phyloP scores from a whole-genome alignment of 495 filamentous ascomycete species.

The Trypethelium eluteriae region DNA sequence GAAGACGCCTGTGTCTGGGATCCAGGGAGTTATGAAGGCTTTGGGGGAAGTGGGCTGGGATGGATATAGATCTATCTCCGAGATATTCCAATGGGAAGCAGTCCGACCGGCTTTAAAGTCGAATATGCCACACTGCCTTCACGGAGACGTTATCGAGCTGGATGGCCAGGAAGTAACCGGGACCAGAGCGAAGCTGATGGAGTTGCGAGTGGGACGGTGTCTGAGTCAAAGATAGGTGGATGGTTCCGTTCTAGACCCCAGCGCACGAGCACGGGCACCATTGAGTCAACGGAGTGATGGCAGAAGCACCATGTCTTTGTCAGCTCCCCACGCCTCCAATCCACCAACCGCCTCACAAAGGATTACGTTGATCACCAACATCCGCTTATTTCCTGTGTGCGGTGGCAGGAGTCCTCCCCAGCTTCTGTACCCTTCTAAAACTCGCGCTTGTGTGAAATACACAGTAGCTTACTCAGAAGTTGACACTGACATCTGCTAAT shows the following conservation, averaged over 20 bases:
- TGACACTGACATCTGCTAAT: too few relatives aligned
- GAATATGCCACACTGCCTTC: background rate
- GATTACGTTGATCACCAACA: background rate
- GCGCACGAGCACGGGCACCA: too few relatives aligned
- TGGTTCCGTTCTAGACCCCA: too few relatives aligned
- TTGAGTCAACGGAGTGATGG: too few relatives aligned
- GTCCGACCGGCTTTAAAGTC: too few relatives aligned
- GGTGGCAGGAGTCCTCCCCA: background rate
- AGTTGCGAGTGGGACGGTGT: background rate
- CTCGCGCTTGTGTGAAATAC: too few relatives aligned
- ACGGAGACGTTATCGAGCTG: background rate
- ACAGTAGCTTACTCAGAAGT: too few relatives aligned
- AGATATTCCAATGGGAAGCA: too few relatives aligned
- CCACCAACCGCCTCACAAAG: background rate
- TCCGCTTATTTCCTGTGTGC: background rate
- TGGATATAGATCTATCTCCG: too few relatives aligned
- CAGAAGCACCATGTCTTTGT: background rate
- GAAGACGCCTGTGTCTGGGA: background rate
- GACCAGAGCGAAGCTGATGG: background rate
- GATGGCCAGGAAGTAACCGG: background rate
- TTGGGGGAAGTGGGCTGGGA: too few relatives aligned
- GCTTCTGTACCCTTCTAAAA: background rate
- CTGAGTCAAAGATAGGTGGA: background rate
- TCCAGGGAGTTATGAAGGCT: too few relatives aligned
- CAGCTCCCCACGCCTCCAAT: background rate